Conservation (phyloP, 2,329 filamentous ascomycete species). For the Fusarium incarnatum region DNA sequence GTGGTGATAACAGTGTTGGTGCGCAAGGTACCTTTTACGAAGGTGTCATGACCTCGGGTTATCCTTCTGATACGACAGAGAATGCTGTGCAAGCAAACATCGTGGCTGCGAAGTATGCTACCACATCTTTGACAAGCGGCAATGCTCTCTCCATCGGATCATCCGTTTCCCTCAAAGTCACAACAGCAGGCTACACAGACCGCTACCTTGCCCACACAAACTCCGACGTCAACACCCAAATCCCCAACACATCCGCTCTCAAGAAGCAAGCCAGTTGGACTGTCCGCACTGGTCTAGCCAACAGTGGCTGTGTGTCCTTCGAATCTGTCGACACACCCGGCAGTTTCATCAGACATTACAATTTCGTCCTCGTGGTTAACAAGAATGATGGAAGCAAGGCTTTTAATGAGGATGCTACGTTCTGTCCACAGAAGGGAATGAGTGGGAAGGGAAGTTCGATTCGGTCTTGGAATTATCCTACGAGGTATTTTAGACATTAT, state of each 20-base stretch:
- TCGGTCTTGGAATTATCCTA: slow-evolving; percentile 30
- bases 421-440: slow-evolving; percentile 23
- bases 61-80: slow-evolving; percentile 26
- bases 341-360: slow-evolving; percentile 14
- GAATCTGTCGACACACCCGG: slow-evolving; percentile 25
- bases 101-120: slow-evolving; percentile 25
- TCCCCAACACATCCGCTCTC: slow-evolving; percentile 11
- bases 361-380: neutral
- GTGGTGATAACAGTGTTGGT: slow-evolving; percentile 24
- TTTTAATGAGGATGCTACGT: slow-evolving; percentile 24
- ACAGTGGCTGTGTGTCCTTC: slow-evolving; percentile 22
- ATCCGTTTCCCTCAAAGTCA: slow-evolving; percentile 19
- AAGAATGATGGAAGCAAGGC: slow-evolving; percentile 9
- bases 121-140: slow-evolving; percentile 7
- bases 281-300: slow-evolving; percentile 17
- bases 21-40: slow-evolving; percentile 26
- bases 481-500: slow-evolving; percentile 21
- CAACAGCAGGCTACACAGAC: slow-evolving; percentile 19
- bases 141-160: slow-evolving; percentile 6
- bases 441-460: slow-evolving; percentile 7
- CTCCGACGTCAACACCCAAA: slow-evolving; percentile 21
- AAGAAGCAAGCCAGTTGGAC: slow-evolving; percentile 30
- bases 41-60: slow-evolving; percentile 13
- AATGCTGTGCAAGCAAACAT: slow-evolving; percentile 26
- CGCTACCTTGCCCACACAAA: slow-evolving; percentile 10